Evolutionary conservation across 306 rosid genomes (phyloP).

Genomic region (Corylus americana): DNA sequence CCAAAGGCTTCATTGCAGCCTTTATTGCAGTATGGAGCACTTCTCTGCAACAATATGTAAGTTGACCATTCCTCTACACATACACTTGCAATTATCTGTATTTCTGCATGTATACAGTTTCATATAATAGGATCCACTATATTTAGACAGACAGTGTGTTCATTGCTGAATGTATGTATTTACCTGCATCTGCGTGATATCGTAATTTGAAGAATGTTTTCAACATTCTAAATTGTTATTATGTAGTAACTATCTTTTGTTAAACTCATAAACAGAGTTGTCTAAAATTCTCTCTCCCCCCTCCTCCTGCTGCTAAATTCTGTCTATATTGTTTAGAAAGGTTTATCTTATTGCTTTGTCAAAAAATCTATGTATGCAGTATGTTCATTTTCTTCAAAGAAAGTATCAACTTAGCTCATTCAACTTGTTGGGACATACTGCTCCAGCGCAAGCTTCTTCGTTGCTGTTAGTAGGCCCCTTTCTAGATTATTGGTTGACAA

Average conservation of each 20-base stretch:
- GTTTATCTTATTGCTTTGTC: not conserved
- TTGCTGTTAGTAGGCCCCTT: conserved; percentile 69
- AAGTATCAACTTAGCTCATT: conserved; percentile 85
- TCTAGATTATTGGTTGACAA: conserved; percentile 86
- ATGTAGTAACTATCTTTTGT: not conserved
- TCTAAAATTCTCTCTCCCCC: not conserved
- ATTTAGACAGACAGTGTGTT: conserved; percentile 7
- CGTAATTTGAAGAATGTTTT: not conserved
- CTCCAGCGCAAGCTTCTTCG: conserved; percentile 84
- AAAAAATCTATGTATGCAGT: conserved; percentile 48
- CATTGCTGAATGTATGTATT: not conserved
- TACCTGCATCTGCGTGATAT: not conserved
- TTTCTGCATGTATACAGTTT: not conserved
- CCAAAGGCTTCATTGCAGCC: conserved; percentile 73
- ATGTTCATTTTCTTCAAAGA: conserved; percentile 87
- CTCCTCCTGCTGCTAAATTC: not conserved
- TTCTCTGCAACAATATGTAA: conserved; percentile 76
- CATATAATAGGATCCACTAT: not conserved
- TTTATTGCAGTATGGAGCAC: conserved; percentile 84
- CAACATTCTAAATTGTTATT: not conserved
- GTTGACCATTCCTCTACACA: conserved; percentile 21
- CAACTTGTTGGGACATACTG: conserved; percentile 91
- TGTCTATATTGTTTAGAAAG: not conserved
- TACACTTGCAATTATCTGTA: not conserved
- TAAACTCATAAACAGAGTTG: conserved; percentile 1